Conservation (phyloP, 257 asterid genomes). For the Lithospermum erythrorhizon region DNA sequence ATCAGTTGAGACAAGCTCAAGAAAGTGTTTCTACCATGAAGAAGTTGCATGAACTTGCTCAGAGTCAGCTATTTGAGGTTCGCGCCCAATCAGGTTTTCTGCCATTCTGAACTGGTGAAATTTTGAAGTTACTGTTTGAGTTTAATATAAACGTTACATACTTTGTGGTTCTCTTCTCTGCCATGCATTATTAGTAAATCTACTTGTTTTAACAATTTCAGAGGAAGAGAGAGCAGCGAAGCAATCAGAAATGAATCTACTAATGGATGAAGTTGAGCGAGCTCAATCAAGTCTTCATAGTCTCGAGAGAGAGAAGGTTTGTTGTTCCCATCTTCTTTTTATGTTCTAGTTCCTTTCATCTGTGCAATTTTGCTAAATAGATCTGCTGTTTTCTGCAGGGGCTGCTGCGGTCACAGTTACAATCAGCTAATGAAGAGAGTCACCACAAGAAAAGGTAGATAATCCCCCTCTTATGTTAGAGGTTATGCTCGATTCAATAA, state of each 20-base stretch:
- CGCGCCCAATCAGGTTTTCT: constrained; percentile 93
- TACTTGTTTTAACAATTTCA: constrained; percentile 22
- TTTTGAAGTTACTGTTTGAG: background rate
- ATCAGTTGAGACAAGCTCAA: constrained; percentile 90
- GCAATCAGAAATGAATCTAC: constrained; percentile 90
- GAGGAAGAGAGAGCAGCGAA: constrained; percentile 89
- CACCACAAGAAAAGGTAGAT: constrained; percentile 66
- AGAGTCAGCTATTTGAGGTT: constrained; percentile 91
- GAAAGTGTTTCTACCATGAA: constrained; percentile 96
- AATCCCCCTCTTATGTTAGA: background rate
- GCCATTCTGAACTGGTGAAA: constrained; percentile 8
- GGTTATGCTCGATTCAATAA: background rate
- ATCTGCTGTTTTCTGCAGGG: constrained; percentile 45
- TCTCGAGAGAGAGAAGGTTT: constrained; percentile 97
- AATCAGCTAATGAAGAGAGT: constrained; percentile 72
- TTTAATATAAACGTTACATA: no score
- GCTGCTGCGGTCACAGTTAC: constrained; percentile 74
- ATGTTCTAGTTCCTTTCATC: constrained; percentile 4
- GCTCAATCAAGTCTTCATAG: constrained; percentile 92
- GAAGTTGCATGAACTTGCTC: constrained; percentile 94
- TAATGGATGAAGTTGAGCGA: constrained; percentile 96
- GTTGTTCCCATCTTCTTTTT: constrained; percentile 13
- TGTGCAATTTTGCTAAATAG: constrained; percentile 1
- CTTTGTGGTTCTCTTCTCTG: background rate
- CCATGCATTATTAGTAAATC: constrained; percentile 10